Evolutionary conservation across 2,329 filamentous ascomycete species (phyloP), one percentile per base, ranked within the genome.

Genomic region (Beauveria caledonica): DNA sequence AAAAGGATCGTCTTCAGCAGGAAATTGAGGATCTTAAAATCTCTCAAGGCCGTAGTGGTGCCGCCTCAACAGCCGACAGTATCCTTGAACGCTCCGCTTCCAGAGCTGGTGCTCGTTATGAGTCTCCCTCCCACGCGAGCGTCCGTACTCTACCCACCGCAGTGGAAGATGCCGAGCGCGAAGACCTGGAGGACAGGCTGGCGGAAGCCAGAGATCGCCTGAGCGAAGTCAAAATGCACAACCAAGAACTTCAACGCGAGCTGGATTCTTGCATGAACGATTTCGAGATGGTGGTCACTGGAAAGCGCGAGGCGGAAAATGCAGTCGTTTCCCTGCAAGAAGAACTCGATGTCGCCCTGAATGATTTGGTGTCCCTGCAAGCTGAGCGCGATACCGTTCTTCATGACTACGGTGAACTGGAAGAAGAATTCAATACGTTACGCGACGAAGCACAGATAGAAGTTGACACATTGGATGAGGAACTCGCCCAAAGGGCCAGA

Each of bases 21-120:
- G 93, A 99, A 71, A 97, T 97, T 64, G 94, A 99, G 74, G 92
- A 97, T 63, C 80, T 99, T 63, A 99, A 97, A 75, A 85, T 97
- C 67, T 86, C 89, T 1, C 87, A 92, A 65, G 86, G 92, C 59
- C 86, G 90, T 64, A 85, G 84, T 33, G 88, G 82, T 4, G 80
- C 81, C 1, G 80, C 82, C 0, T 85, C 84, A 0, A 84, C 91
- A 1, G 86, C 93, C 6, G 94, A 97, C 70, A 96, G 92, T 70
- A 88, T 97, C 48, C 83, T 97, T 36, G 94, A 97, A 62, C 86
- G 94, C n/a, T 97, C 93, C 0, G 91, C 92, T 13, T 97, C 93
- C 3, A 86, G 93, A 46, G 87, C 91, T 10, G 83, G 85, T 5
- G 57, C 57, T 13, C 78, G 71, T 1, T 83, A 89, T 63, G 84